A percentile compares a stretch with the other conserved stretches of the same genome.
phyloP scores from a whole-genome alignment of 306 rosid species.

The Pyrus pyrifolia region DNA sequence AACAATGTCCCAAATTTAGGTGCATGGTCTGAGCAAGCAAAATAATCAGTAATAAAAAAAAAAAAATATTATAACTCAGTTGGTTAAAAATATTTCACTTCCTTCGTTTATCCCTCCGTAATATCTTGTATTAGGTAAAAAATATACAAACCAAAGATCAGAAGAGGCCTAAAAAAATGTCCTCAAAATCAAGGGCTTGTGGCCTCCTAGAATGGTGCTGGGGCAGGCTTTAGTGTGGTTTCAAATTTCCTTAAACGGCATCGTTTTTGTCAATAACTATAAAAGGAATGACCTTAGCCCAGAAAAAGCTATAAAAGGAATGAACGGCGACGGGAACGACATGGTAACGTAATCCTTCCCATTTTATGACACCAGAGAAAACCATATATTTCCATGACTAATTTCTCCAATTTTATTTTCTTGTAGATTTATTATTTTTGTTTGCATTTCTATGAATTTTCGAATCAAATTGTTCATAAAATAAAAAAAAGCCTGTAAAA shows the following conservation, averaged over 20 bases:
- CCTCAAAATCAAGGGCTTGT: background rate
- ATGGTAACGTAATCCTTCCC: slow-evolving; percentile 1
- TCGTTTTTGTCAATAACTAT: background rate
- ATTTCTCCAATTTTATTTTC: background rate
- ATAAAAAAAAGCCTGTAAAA: background rate
- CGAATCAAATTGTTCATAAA: background rate
- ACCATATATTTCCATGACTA: background rate
- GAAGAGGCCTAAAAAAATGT: background rate
- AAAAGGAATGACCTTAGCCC: background rate
- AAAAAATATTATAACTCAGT: too few relatives aligned
- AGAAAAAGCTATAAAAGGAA: slow-evolving; percentile 6
- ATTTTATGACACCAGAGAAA: background rate
- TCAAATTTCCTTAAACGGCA: background rate
- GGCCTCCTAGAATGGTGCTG: background rate
- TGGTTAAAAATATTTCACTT: too few relatives aligned
- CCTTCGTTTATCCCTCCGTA: background rate
- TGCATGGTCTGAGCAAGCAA: background rate
- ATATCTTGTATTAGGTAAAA: too few relatives aligned
- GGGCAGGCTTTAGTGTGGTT: background rate
- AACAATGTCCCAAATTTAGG: background rate
- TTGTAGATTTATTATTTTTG: background rate
- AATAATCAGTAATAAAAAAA: too few relatives aligned
- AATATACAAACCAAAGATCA: background rate
- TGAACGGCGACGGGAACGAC: slow-evolving; percentile 8
- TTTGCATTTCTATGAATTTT: background rate